Base-by-base conservation (phyloP, 805 yeast species). In the Saccharomycopsis sp. region DNA sequence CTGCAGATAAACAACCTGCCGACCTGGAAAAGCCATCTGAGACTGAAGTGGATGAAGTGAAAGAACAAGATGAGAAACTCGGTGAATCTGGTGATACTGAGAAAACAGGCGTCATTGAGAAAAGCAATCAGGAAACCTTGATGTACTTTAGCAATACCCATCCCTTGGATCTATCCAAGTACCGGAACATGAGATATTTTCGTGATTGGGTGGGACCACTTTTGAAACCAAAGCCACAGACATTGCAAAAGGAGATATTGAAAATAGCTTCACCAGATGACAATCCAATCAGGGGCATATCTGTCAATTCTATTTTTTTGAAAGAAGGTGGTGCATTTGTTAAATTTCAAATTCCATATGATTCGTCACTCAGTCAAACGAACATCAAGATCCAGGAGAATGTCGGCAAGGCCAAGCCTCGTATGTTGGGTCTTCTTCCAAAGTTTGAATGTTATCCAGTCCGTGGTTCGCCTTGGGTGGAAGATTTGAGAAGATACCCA, bases 261-360 rank as follows among this genome's bases (percentile, higher is more conserved):
- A 13, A 23, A 2, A 54, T 69, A 9, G 68, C 75, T 0, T 60
- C 64, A 26, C 65, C 71, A 4, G 49, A 50, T 4, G 48, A 48
- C 1, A 55, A 53, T 16, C 63, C 67, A 2, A 59, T 66, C n/a
- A 57, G 58, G 31, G 66, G 63, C 2, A 43, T 77, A 18, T 60
- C 67, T 21, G 63, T 85, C 36, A 65, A 71, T 5, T 76, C 77
- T 2, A 68, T 85, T 22, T 73, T 79, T 23, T 81, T 92, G 0
- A 67, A 94, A 46, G 98, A 92, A 54, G 95, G 96, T 39, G 97
- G 97, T 34, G 96, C 86, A 2, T 88, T 89, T 67, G 92, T 85
- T 27, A 80, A 80, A 49, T 80, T 80, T 52, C 59, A 64, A 22
- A 73, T 83, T 21, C 84, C 88, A 0, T 67, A 64, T 4, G 67